These are phyloP conservation scores for Aegilops umbellulata DNA, from an alignment of 176 grass and related monocot species.

Conservation along the genomic window DNA sequence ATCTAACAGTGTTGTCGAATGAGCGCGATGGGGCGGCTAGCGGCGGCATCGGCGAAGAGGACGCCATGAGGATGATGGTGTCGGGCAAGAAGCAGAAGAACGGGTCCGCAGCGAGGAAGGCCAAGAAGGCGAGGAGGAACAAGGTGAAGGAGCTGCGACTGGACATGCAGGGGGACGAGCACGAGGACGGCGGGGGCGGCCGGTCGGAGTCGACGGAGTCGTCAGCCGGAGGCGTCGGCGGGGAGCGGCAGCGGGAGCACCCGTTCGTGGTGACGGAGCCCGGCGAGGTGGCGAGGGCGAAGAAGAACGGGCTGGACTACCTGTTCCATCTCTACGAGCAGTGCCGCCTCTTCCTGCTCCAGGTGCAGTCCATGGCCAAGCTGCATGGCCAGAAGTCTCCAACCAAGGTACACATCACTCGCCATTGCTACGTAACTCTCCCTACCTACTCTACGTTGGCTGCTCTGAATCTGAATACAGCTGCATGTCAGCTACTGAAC, in stretches of 20 bases:
- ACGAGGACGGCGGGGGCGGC: conserved; percentile 35
- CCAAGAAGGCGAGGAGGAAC: conserved; percentile 43
- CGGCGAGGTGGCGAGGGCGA: conserved; percentile 90
- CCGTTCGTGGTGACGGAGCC: conserved; percentile 98
- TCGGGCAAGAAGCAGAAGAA: conserved; percentile 47
- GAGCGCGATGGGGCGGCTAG: conserved; percentile 38
- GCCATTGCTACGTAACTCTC: background rate
- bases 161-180: conserved; percentile 42
- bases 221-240: conserved; percentile 33
- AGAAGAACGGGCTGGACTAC: conserved; percentile 99
- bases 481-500: background rate
- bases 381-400: conserved; percentile 90
- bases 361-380: conserved; percentile 85
- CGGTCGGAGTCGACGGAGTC: conserved; percentile 65
- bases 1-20: conserved; percentile 52
- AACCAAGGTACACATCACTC: conserved; percentile 66
- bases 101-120: conserved; percentile 14
- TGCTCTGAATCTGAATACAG: background rate
- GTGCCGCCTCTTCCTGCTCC: conserved; percentile 93
- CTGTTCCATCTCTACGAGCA: conserved; percentile 98
- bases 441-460: background rate
- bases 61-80: conserved; percentile 35
- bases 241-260: conserved; percentile 82
- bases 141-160: conserved; percentile 40
- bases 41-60: conserved; percentile 35